These are phyloP conservation scores for Erucastrum elatum DNA, from an alignment of 345 rosid genomes.

Conservation along the genomic window DNA sequence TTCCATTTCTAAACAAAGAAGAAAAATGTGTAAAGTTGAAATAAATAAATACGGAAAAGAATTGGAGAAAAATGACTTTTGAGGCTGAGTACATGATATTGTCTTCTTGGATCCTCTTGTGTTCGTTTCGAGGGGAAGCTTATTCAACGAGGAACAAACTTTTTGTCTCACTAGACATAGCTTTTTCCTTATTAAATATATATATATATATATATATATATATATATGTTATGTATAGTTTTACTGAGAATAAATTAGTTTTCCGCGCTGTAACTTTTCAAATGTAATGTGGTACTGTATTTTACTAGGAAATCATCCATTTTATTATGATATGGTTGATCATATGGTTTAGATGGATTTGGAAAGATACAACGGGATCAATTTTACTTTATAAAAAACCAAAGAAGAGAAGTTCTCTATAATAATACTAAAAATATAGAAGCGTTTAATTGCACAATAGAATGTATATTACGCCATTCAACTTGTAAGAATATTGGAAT, in stretches of 20 bases:
- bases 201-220: no score
- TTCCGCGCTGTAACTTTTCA: not conserved
- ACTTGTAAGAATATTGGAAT: not conserved
- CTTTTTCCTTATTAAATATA: not conserved
- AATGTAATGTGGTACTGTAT: not conserved
- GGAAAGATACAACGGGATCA: no score
- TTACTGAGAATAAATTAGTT: not conserved
- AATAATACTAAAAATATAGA: no score
- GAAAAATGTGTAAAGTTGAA: not conserved
- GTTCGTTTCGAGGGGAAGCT: slow-evolving; percentile 33
- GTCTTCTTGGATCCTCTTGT: slow-evolving; percentile 71
- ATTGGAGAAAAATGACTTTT: slow-evolving; percentile 32
- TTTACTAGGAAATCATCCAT: slow-evolving; percentile 3
- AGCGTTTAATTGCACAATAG: not conserved
- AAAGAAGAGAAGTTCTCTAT: not conserved
- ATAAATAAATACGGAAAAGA: slow-evolving; percentile 13
- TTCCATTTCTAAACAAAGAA: not conserved
- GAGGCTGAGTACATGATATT: slow-evolving; percentile 43
- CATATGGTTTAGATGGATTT: not conserved
- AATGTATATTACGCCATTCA: not conserved
- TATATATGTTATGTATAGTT: not conserved
- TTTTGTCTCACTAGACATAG: slow-evolving; percentile 19
- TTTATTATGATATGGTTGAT: not conserved
- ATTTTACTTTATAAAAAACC: no score
- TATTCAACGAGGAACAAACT: slow-evolving; percentile 44